Evolutionary conservation across 768 basidiomycete genomes (phyloP).

Genomic region (Kwoniella sp.): DNA sequence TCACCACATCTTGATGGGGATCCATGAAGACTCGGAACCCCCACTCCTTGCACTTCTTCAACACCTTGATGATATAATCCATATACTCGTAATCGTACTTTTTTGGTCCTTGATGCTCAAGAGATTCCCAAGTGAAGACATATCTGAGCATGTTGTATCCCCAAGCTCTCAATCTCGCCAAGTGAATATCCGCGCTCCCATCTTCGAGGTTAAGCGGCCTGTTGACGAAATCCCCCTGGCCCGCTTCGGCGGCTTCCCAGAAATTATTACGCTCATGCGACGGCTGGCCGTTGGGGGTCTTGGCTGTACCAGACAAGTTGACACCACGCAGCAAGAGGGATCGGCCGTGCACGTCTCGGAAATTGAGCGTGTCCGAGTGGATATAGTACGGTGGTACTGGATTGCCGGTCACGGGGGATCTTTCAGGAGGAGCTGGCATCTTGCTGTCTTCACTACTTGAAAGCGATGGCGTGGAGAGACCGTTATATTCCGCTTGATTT

Average conservation of each 20-base stretch:
- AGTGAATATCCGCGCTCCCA: slow-evolving; percentile 61
- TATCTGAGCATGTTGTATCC: slow-evolving; percentile 85
- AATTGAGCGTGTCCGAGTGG: slow-evolving; percentile 51
- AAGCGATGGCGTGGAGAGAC: no score
- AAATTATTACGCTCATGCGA: slow-evolving; percentile 73
- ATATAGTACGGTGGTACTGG: slow-evolving; percentile 51
- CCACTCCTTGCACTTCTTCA: slow-evolving; percentile 86
- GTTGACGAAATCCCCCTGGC: slow-evolving; percentile 69
- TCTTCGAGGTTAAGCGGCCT: slow-evolving; percentile 83
- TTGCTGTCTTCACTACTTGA: slow-evolving; percentile 2
- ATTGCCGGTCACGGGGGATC: slow-evolving; percentile 53
- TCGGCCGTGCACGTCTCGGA: slow-evolving; percentile 47
- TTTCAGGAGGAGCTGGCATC: slow-evolving; percentile 43
- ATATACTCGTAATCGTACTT: slow-evolving; percentile 90
- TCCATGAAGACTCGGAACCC: slow-evolving; percentile 93
- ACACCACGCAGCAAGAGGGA: slow-evolving; percentile 82
- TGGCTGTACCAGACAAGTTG: slow-evolving; percentile 87
- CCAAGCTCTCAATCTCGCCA: slow-evolving; percentile 83
- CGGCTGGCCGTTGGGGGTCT: slow-evolving; percentile 74
- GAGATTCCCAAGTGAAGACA: slow-evolving; percentile 86
- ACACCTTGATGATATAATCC: slow-evolving; percentile 82
- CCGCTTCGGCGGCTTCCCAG: slow-evolving; percentile 75
- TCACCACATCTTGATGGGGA: slow-evolving; percentile 90
- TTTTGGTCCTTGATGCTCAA: slow-evolving; percentile 93
- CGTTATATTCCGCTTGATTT: no score